Evolutionary conservation across 2,329 filamentous ascomycete genomes (phyloP).

Genomic region (Epichloe brachyelytri): DNA sequence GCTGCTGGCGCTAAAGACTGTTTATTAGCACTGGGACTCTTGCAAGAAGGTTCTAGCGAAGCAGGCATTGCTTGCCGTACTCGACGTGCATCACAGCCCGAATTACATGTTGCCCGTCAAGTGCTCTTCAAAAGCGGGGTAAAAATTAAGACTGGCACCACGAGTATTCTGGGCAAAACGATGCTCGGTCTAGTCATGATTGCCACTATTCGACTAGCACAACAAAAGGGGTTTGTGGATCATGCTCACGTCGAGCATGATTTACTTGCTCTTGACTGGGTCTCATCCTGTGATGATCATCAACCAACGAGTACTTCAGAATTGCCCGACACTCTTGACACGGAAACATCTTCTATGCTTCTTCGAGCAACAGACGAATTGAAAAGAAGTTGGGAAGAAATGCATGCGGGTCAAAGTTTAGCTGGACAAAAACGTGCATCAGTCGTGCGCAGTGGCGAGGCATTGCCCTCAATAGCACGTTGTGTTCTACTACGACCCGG

Average conservation of each 20-base stretch:
- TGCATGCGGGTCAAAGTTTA: neutral
- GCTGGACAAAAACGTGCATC: neutral
- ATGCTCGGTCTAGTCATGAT: constrained; percentile 35
- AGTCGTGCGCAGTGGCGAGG: neutral
- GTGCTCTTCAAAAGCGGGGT: constrained; percentile 41
- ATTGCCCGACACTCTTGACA: neutral
- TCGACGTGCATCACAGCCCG: constrained; percentile 29
- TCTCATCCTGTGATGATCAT: constrained; percentile 40
- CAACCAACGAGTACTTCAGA: constrained; percentile 20
- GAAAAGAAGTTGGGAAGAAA: neutral
- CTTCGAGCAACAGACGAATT: constrained; percentile 2
- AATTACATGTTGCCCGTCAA: constrained; percentile 47
- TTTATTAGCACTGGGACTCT: constrained; percentile 50
- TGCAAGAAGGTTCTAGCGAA: constrained; percentile 31
- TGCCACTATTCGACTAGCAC: constrained; percentile 39
- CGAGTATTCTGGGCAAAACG: constrained; percentile 1
- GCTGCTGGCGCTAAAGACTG: constrained; percentile 46
- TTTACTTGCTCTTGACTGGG: constrained; percentile 36
- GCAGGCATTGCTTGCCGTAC: constrained; percentile 50
- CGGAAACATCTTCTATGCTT: neutral
- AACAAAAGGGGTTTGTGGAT: constrained; percentile 8
- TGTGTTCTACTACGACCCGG: neutral
- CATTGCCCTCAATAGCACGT: constrained; percentile 1
- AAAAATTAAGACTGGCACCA: neutral
- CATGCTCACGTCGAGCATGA: neutral